phyloP scores from a whole-genome alignment of 176 grass and related monocot genomes.

The Carex myosuroides region DNA sequence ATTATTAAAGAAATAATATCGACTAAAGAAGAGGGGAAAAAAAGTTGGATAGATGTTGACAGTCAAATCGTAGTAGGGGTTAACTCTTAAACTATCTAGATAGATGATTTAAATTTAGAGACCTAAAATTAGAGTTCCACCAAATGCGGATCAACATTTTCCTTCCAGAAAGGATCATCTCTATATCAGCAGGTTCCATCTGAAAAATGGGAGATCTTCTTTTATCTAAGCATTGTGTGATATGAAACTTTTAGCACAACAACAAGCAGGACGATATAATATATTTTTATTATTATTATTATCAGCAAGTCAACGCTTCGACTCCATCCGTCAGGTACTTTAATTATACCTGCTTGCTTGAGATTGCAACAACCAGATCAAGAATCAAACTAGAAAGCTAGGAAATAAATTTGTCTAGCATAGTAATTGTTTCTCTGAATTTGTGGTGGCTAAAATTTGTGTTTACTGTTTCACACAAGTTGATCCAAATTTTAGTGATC shows the following conservation, averaged over 20 bases:
- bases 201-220: too few relatives aligned
- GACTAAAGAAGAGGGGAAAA: too few relatives aligned
- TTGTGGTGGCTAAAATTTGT: background rate
- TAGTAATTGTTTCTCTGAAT: background rate
- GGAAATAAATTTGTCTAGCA: background rate
- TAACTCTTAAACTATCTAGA: too few relatives aligned
- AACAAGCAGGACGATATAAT: background rate
- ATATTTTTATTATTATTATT: too few relatives aligned
- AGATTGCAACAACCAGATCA: background rate
- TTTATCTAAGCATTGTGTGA: background rate
- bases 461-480: background rate
- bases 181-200: background rate
- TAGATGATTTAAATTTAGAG: too few relatives aligned
- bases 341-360: background rate
- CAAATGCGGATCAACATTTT: background rate
- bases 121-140: too few relatives aligned
- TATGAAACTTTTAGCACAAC: background rate
- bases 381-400: background rate
- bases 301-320: slow-evolving; percentile 20
- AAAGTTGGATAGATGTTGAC: too few relatives aligned
- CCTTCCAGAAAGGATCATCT: background rate
- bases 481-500: background rate
- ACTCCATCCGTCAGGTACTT: slow-evolving; percentile 44
- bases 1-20: too few relatives aligned
- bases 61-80: too few relatives aligned